Evolutionary conservation across 2,329 filamentous ascomycete species (phyloP), one percentile per base, ranked within the genome.

Genomic region (Penicillium carneum): DNA sequence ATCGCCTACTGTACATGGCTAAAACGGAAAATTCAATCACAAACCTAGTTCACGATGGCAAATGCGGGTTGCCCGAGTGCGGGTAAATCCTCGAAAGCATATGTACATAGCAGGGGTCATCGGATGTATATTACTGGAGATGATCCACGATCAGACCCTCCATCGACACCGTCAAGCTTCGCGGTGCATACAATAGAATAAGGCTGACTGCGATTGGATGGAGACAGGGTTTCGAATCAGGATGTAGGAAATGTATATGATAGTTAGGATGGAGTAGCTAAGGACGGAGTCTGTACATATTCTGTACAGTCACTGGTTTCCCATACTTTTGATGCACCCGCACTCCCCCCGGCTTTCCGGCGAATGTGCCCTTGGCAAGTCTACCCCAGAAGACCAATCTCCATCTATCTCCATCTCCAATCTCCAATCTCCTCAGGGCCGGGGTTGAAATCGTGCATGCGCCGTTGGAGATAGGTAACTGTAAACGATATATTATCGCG

Each of bases 41-140:
- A 55, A 67, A 60, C 64, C 64, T 38, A 58, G 57, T 53, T 58
- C 26, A 11, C 10, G 46, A 38, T 36, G 63, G 41, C 60, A 57
- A 47, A 54, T 26, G 14, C 14, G 2, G 20, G 23, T 63, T 58
- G 48, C 41, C 56, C 57, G 41, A 48, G 36, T 43, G 31, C 36
- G 26, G 34, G 29, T 9, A 9, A n/a, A 36, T 34, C 23, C 29
- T 42, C 42, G 42, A 50, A 26, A 18, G 23, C 23, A 26, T 26
- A 26, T 26, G 23, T 26, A 26, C 26, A 42, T 34, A 41, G 18
- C 29, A 50, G 45, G 26, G 38, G 29, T 26, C 18, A 14, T 36
- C 31, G 29, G 16, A 33, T 11, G 31, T 36, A 51, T 50, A 6
- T 26, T 36, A 16, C 39, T 47, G 36, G 55, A 18, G 31, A 20